These are phyloP conservation scores for Solanum appendiculatum DNA, from an alignment of 257 asterid genomes.

Conservation along the genomic window DNA sequence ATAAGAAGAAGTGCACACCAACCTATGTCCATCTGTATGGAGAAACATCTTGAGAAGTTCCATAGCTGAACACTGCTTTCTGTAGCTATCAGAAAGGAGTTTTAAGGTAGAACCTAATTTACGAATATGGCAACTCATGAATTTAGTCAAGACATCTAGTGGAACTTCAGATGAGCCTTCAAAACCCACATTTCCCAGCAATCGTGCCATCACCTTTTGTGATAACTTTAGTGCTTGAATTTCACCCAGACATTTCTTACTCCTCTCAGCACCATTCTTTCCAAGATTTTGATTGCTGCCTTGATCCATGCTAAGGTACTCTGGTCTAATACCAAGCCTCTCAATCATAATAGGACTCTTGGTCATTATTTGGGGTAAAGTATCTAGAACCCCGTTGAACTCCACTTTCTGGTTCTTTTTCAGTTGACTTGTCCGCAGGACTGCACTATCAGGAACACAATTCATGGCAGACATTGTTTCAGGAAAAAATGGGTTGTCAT, in stretches of 20 bases:
- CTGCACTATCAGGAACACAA: conserved; percentile 86
- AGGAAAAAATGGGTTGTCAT: conserved; percentile 62
- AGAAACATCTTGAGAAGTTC: conserved; percentile 92
- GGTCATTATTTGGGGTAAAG: conserved; percentile 59
- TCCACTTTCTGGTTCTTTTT: conserved; percentile 44
- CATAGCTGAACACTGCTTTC: conserved; percentile 78
- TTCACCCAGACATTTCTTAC: conserved; percentile 47
- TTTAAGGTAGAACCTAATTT: conserved; percentile 76
- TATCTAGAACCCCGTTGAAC: conserved; percentile 83
- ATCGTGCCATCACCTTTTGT: conserved; percentile 69
- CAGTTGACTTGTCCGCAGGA: conserved; percentile 26
- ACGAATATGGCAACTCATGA: conserved; percentile 61
- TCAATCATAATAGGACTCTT: conserved; percentile 91
- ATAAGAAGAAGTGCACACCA: conserved; percentile 15
- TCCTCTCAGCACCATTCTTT: conserved; percentile 49
- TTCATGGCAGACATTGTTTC: conserved; percentile 79
- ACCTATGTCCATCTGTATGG: conserved; percentile 77
- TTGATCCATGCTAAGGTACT: conserved; percentile 78
- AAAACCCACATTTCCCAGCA: conserved; percentile 57
- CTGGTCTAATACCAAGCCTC: conserved; percentile 92
- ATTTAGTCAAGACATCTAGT: conserved; percentile 60
- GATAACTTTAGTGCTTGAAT: conserved; percentile 77
- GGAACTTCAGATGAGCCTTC: conserved; percentile 78
- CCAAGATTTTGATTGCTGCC: conserved; percentile 52
- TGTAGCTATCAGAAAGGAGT: conserved; percentile 79